Conservation (phyloP, 148 eudicot species). For the Vaccinium corymbosum region DNA sequence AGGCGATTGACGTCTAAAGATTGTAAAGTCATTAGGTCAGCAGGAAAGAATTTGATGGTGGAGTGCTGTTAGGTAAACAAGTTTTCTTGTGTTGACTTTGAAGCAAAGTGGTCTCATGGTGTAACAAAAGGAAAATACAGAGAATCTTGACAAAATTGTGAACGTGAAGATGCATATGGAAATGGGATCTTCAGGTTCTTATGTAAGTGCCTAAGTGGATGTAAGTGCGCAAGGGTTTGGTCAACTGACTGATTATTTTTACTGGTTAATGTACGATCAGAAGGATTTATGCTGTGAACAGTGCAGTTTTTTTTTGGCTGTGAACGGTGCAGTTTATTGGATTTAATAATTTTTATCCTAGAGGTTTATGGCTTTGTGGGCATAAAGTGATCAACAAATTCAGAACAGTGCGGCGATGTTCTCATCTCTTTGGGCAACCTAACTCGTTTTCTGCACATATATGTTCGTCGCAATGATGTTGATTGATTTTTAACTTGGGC, state of each 20-base stretch:
- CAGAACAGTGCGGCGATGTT: background rate
- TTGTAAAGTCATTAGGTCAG: constrained; percentile 10
- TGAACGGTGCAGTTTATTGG: constrained; percentile 9
- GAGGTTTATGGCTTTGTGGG: background rate
- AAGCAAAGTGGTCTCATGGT: background rate
- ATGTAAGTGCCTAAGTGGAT: background rate
- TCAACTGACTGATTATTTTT: background rate
- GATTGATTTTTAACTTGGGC: background rate
- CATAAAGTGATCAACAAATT: background rate
- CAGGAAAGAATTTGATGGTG: background rate
- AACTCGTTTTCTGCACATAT: background rate
- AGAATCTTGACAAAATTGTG: background rate
- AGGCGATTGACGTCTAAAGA: background rate
- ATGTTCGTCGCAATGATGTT: background rate
- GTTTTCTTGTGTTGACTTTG: constrained; percentile 9
- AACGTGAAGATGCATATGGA: background rate
- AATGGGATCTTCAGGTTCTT: constrained; percentile 1
- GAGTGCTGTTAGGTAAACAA: constrained; percentile 5
- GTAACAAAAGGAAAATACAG: background rate
- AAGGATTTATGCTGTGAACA: background rate
- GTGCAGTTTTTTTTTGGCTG: background rate
- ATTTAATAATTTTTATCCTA: background rate
- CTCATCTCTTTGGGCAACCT: background rate
- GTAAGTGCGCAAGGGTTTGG: background rate
- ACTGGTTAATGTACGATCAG: background rate